phyloP scores from a whole-genome alignment of 2,329 filamentous ascomycete species.

The Zelopaecilomyces penicillatus region DNA sequence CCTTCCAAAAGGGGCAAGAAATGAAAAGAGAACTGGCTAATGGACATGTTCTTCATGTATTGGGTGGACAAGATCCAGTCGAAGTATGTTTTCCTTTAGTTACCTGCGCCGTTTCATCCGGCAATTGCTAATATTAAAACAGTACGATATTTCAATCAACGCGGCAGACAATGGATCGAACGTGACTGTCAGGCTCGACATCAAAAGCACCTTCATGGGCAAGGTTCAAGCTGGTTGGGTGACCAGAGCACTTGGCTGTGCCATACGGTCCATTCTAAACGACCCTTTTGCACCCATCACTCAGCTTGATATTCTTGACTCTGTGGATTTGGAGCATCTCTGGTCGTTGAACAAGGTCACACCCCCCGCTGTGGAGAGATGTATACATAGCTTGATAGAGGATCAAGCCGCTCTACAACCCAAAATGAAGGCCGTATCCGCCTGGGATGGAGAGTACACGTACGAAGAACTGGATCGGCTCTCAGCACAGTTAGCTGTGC shows the following conservation, averaged over 20 bases:
- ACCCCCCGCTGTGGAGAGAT: slow-evolving; percentile 7
- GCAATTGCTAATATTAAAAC: not conserved
- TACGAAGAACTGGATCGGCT: not conserved
- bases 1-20: not conserved
- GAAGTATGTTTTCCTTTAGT: not conserved
- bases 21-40: not conserved
- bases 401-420: not conserved
- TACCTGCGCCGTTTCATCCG: not conserved
- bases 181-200: not conserved
- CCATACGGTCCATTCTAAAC: no score
- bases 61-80: not conserved
- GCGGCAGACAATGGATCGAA: not conserved
- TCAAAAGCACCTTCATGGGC: not conserved
- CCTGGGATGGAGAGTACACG: not conserved
- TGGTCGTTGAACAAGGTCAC: slow-evolving; percentile 11
- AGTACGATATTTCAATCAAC: not conserved
- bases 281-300: no score
- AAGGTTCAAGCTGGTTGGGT: no score
- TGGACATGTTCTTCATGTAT: not conserved
- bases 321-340: not conserved
- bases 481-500: not conserved
- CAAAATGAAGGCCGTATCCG: not conserved
- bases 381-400: slow-evolving; percentile 11
- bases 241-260: no score
- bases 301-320: no score